Percentiles rank a stretch among this genome's conserved stretches.
These are phyloP conservation scores for Massarina eburnea DNA, from an alignment of 2,329 filamentous ascomycete genomes.

Conservation along the genomic window DNA sequence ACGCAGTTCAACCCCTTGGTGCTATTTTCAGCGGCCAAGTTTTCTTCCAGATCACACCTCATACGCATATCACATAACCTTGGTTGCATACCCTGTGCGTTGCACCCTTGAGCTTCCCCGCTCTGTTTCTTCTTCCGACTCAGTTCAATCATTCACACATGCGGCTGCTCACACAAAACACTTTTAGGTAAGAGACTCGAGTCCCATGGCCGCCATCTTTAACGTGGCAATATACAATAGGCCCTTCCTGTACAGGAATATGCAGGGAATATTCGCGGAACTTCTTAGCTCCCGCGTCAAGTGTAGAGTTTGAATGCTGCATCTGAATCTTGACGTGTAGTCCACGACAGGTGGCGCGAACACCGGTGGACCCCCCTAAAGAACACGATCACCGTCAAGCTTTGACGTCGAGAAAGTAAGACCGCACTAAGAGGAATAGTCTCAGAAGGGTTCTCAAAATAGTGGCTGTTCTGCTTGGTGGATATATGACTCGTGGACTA, in stretches of 20 bases:
- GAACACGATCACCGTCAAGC: neutral
- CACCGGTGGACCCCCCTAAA: neutral
- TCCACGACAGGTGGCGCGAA: no score
- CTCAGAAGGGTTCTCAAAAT: neutral
- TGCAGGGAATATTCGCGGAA: neutral
- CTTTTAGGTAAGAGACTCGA: neutral
- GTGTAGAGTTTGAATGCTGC: neutral
- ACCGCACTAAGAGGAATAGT: neutral
- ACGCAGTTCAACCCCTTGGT: neutral
- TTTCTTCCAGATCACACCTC: neutral
- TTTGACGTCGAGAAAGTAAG: neutral
- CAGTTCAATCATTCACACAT: neutral
- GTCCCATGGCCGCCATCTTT: no score
- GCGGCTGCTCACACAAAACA: neutral
- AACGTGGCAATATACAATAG: no score
- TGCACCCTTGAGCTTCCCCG: neutral
- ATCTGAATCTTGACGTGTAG: no score
- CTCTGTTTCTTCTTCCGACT: neutral
- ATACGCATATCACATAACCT: neutral
- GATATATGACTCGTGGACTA: slow-evolving; percentile 26
- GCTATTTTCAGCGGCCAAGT: neutral
- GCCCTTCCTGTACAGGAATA: neutral
- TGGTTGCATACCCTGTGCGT: neutral
- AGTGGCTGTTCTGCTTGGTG: slow-evolving; percentile 13
- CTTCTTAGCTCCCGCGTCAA: neutral